Percentiles rank a stretch among this genome's conserved stretches.
phyloP scores from a whole-genome alignment of 495 filamentous ascomycete genomes.

The Penicillium chermesinum region DNA sequence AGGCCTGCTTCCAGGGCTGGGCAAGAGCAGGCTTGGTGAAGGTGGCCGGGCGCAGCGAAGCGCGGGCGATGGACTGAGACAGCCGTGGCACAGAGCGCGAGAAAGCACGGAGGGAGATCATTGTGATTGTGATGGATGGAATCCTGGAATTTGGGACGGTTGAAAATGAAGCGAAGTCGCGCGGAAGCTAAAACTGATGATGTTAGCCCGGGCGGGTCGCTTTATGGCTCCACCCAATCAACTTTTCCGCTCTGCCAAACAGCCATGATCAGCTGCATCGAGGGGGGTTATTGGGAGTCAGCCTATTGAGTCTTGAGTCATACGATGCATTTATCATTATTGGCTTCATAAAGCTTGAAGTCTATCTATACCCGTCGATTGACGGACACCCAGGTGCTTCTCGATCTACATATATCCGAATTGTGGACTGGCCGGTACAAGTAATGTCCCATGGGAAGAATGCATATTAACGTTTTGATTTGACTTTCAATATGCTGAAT shows the following conservation, averaged over 20 bases:
- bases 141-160: conserved; percentile 8
- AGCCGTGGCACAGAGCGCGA: conserved; percentile 68
- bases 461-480: no score
- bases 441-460: no score
- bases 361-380: no score
- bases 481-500: no score
- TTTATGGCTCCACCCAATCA: conserved; percentile 14
- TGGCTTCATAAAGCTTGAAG: neutral
- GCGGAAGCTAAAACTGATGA: conserved; percentile 31
- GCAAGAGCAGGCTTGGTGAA: conserved; percentile 41
- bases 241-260: no score
- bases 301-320: no score
- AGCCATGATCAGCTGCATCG: no score
- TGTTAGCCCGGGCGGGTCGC: conserved; percentile 34
- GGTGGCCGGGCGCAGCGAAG: conserved; percentile 43
- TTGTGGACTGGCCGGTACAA: no score
- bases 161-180: conserved; percentile 18
- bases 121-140: conserved; percentile 41
- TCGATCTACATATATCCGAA: no score
- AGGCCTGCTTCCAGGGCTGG: conserved; percentile 46
- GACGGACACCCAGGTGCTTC: no score
- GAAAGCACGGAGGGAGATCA: conserved; percentile 71
- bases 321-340: neutral
- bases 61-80: conserved; percentile 53
- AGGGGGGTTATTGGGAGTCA: no score